Conservation (phyloP, 257 asterid species). For the Forsythia suspensa region DNA sequence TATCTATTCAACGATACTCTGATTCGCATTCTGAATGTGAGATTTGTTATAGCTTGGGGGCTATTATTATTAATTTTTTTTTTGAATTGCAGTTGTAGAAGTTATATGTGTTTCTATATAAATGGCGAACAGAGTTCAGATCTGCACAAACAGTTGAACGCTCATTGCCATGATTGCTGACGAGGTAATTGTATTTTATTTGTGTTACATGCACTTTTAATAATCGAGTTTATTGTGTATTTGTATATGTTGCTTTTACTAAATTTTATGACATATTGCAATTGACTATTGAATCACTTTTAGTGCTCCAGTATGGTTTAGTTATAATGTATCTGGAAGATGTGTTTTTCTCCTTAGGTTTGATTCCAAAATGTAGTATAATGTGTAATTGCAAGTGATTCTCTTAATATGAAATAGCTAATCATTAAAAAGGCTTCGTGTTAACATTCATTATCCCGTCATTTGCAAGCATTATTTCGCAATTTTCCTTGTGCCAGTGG, state of each 20-base stretch:
- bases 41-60: background rate
- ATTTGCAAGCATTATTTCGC: no score
- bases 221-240: background rate
- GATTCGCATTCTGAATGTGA: no score
- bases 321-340: background rate
- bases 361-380: background rate
- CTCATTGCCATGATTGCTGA: conserved; percentile 94
- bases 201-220: background rate
- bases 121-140: conserved; percentile 85
- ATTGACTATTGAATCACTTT: background rate
- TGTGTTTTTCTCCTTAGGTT: background rate
- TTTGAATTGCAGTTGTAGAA: conserved; percentile 3
- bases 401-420: background rate
- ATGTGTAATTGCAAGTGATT: background rate
- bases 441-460: no score
- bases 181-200: conserved; percentile 49
- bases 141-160: conserved; percentile 75
- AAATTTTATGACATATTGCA: background rate
- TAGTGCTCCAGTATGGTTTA: background rate
- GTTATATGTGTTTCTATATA: conserved; percentile 13
- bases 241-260: background rate
- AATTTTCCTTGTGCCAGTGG: no score
- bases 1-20: no score
- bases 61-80: background rate
- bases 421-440: background rate